Conservation (phyloP, 2,329 filamentous ascomycete species). For the Waltergamsia citrina region DNA sequence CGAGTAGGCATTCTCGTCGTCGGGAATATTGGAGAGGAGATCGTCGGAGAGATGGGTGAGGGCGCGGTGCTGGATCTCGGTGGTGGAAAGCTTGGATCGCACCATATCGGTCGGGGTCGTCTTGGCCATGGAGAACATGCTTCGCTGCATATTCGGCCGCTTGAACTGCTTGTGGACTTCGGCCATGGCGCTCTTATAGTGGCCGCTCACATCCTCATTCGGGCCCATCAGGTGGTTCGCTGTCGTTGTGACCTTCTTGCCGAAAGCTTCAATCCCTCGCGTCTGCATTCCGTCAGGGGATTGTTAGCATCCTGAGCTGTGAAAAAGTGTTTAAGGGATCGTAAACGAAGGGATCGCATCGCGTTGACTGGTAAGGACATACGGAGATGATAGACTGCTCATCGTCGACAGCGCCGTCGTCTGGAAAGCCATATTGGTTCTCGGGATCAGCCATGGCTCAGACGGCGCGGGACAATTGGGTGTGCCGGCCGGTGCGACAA, state of each 20-base stretch:
- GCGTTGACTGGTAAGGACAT: slow-evolving; percentile 9
- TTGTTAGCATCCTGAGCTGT: slow-evolving; percentile 1
- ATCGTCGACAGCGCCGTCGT: slow-evolving; percentile 34
- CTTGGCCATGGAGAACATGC: slow-evolving; percentile 82
- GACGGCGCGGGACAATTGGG: not conserved
- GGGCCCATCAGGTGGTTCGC: slow-evolving; percentile 81
- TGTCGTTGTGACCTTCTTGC: slow-evolving; percentile 89
- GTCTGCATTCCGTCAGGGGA: slow-evolving; percentile 41
- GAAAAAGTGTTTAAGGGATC: not conserved
- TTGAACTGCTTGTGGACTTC: slow-evolving; percentile 85
- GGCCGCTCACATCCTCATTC: slow-evolving; percentile 41
- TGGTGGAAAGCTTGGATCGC: slow-evolving; percentile 78
- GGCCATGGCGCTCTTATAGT: slow-evolving; percentile 81
- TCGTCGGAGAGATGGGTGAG: slow-evolving; percentile 84
- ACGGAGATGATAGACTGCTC: slow-evolving; percentile 37
- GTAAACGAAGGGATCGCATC: not conserved
- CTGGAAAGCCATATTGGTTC: slow-evolving; percentile 34
- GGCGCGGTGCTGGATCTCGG: slow-evolving; percentile 90
- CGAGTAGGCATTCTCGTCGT: slow-evolving; percentile 77
- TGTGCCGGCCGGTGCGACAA: not conserved
- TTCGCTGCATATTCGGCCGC: slow-evolving; percentile 74
- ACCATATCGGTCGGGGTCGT: slow-evolving; percentile 92
- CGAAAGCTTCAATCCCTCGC: slow-evolving; percentile 83
- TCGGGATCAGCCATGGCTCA: slow-evolving; percentile 30
- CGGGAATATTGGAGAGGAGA: slow-evolving; percentile 79